Conservation (phyloP, 2,329 filamentous ascomycete species). For the Akanthomyces lecanii region DNA sequence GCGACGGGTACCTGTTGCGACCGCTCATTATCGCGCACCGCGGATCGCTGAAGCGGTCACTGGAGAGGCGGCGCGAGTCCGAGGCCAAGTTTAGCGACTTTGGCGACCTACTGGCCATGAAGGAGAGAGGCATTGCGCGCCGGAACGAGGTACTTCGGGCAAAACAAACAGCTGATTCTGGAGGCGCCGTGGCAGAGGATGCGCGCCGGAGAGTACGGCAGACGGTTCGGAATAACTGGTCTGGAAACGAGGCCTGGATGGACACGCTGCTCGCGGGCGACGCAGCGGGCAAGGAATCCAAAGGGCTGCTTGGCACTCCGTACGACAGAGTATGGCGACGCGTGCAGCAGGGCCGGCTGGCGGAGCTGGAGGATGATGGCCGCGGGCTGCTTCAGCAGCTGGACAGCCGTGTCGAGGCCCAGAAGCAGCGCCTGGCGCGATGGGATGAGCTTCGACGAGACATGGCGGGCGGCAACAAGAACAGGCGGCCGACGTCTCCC, state of each 20-base stretch:
- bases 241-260: conserved; percentile 71
- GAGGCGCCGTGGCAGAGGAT: conserved; percentile 37
- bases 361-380: conserved; percentile 50
- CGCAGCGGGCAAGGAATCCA: conserved; percentile 44
- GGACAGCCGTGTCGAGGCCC: conserved; percentile 61
- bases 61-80: conserved; percentile 58
- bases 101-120: conserved; percentile 57
- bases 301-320: conserved; percentile 59
- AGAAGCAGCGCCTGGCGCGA: conserved; percentile 63
- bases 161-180: conserved; percentile 24
- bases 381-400: conserved; percentile 64
- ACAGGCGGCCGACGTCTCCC: conserved; percentile 23
- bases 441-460: conserved; percentile 66
- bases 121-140: conserved; percentile 53
- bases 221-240: conserved; percentile 68
- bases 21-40: conserved; percentile 71
- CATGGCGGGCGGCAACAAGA: conserved; percentile 34
- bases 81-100: conserved; percentile 60
- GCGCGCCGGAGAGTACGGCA: conserved; percentile 51
- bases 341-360: conserved; percentile 55
- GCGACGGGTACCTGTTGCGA: conserved; percentile 52
- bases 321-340: conserved; percentile 70
- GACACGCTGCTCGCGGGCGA: conserved; percentile 67
- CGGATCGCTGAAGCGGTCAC: conserved; percentile 54
- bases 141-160: conserved; percentile 46